Conservation (phyloP, 2,329 filamentous ascomycete genomes). For the Coniochaeta ligniaria region DNA sequence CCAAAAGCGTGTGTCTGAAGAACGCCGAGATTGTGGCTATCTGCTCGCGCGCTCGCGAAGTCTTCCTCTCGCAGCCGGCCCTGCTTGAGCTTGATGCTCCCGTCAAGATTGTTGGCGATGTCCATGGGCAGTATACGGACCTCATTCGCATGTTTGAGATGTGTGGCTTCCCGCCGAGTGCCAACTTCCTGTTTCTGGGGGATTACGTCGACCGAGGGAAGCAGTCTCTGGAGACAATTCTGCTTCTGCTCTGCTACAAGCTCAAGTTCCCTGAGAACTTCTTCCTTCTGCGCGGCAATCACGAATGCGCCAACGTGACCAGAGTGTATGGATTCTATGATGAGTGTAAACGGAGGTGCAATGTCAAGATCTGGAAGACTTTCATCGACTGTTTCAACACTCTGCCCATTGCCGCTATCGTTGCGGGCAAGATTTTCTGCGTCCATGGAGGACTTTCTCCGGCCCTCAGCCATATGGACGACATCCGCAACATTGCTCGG, state of each 20-base stretch:
- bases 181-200: conserved; percentile 90
- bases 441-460: conserved; percentile 93
- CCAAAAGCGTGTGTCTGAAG: conserved; percentile 93
- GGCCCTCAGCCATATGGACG: conserved; percentile 91
- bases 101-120: conserved; percentile 96
- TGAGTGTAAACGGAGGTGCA: conserved; percentile 92
- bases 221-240: conserved; percentile 89
- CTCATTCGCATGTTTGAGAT: conserved; percentile 96
- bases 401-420: conserved; percentile 90
- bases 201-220: conserved; percentile 97
- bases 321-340: conserved; percentile 97
- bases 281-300: conserved; percentile 88
- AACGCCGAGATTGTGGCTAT: conserved; percentile 96
- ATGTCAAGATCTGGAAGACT: conserved; percentile 97
- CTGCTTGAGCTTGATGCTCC: conserved; percentile 87
- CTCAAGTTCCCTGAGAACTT: conserved; percentile 97
- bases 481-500: conserved; percentile 90
- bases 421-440: conserved; percentile 95
- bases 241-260: conserved; percentile 91
- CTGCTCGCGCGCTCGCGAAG: conserved; percentile 80
- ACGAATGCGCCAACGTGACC: conserved; percentile 94
- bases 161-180: conserved; percentile 88
- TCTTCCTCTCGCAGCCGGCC: conserved; percentile 86
- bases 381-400: conserved; percentile 97
- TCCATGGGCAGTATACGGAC: conserved; percentile 95